These are phyloP conservation scores for Penium margaritaceum DNA, from an alignment of 139 green algal species.

Conservation along the genomic window DNA sequence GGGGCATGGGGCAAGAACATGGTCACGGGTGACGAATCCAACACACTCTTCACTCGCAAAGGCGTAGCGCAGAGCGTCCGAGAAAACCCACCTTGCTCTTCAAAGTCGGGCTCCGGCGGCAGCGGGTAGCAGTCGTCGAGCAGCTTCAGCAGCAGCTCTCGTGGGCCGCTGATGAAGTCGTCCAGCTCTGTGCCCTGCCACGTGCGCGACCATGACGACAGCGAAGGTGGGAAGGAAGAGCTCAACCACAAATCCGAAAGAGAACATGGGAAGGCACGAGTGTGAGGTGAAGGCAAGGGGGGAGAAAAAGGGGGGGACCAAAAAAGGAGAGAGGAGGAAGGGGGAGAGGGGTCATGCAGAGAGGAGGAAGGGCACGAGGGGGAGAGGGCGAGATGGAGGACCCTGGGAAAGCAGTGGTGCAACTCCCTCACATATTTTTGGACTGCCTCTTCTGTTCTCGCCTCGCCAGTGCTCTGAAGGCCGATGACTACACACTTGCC, in stretches of 20 bases:
- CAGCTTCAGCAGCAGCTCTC: conserved; percentile 60
- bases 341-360: neutral
- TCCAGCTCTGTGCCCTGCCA: conserved; percentile 48
- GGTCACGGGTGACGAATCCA: no score
- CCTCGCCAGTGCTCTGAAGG: conserved; percentile 75
- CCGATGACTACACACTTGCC: conserved; percentile 67
- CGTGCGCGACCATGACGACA: neutral
- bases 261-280: no score
- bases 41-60: no score
- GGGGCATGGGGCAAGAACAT: no score
- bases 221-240: neutral
- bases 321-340: neutral
- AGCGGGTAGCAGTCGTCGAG: conserved; percentile 45
- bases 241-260: no score
- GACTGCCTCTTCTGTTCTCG: conserved; percentile 46
- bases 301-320: no score
- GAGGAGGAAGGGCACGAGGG: neutral
- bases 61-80: no score
- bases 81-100: no score
- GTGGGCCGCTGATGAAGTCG: conserved; percentile 71
- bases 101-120: no score
- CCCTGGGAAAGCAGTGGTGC: neutral
- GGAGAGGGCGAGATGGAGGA: neutral
- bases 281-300: no score
- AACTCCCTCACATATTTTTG: conserved; percentile 41